Evolutionary conservation across 2,329 filamentous ascomycete species (phyloP).

Genomic region (Pseudogymnoascus sp.): DNA sequence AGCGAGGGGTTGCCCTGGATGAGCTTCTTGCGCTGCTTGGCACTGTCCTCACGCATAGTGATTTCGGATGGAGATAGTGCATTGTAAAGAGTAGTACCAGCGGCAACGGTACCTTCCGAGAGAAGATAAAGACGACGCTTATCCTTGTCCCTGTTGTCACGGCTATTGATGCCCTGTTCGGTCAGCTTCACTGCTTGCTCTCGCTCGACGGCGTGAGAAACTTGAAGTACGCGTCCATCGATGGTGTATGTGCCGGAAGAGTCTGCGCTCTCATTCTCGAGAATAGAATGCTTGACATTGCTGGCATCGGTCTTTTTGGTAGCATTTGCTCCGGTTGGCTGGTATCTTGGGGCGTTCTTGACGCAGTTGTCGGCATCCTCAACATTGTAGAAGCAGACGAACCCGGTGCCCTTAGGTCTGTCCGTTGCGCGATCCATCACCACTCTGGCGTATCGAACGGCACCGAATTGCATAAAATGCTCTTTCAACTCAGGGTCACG

Average conservation of each 20-base stretch:
- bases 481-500: slow-evolving; percentile 75
- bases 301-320: slow-evolving; percentile 29
- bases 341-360: slow-evolving; percentile 60
- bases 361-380: slow-evolving; percentile 73
- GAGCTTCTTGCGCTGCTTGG: slow-evolving; percentile 79
- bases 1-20: slow-evolving; percentile 87
- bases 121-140: slow-evolving; percentile 86
- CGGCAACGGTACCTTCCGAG: slow-evolving; percentile 73
- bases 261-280: slow-evolving; percentile 81
- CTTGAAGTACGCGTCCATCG: slow-evolving; percentile 78
- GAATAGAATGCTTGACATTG: slow-evolving; percentile 68
- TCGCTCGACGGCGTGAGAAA: slow-evolving; percentile 79
- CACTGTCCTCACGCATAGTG: slow-evolving; percentile 81
- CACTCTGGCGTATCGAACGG: slow-evolving; percentile 82
- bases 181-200: slow-evolving; percentile 71
- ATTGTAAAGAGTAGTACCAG: slow-evolving; percentile 70
- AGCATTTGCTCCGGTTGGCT: slow-evolving; percentile 34
- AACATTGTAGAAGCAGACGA: slow-evolving; percentile 81
- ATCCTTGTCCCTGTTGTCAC: slow-evolving; percentile 69
- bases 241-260: slow-evolving; percentile 80
- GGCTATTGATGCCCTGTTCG: slow-evolving; percentile 56
- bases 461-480: slow-evolving; percentile 84
- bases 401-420: slow-evolving; percentile 83
- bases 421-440: slow-evolving; percentile 83
- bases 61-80: slow-evolving; percentile 72